Base-by-base conservation (phyloP, 768 basidiomycete genomes). In the Coprinopsis marcescibilis region DNA sequence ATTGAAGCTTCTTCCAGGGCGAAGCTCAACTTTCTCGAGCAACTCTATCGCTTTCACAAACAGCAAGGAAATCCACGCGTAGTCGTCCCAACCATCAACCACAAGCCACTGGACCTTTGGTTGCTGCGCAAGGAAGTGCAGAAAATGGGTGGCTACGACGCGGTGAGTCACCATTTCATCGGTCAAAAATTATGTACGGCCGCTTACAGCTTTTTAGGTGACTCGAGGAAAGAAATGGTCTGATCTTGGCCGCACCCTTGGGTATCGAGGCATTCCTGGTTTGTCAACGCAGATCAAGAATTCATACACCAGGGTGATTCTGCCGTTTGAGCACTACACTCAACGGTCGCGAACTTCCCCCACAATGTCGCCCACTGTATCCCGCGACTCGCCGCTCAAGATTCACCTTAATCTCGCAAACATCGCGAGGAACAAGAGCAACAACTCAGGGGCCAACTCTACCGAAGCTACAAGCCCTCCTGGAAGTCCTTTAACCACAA, bases 1-100 rank as follows among this genome's bases (percentile, higher is more conserved):
- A 91, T 99, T 54, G 95, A 98, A 69, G 96, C 96, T 13, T 89
- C 94, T 27, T 94, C 93, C 50, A 75, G 96, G 56, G 95, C 96
- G 42, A 96, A 94, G 67, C 70, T 98, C 64, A 98, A 96, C 71
- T 98, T 96, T 67, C 68, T 97, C 55, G 95, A 98, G 64, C 92
- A 96, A 66, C 77, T 99, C 40, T 94, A 94, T 66, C 86, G 90
- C 56, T 99, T 87, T 65, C 96, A 98, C 68, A 85, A 89, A 57
- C 94, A 97, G 64, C 92, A 94, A 68, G 91, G 91, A 39, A 91
- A 92, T 62, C 74, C 82, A 50, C 82, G 88, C 54, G 84, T 97
- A 20, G 83, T 83, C n/a, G 85, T 97, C 26, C 96, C 96, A 48
- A 87, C 86, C 25, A 90, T 99, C 62, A 92, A 92, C 64, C 83